These are phyloP conservation scores for Aspergillus ustus DNA, from an alignment of 2,329 filamentous ascomycete species.

Conservation along the genomic window DNA sequence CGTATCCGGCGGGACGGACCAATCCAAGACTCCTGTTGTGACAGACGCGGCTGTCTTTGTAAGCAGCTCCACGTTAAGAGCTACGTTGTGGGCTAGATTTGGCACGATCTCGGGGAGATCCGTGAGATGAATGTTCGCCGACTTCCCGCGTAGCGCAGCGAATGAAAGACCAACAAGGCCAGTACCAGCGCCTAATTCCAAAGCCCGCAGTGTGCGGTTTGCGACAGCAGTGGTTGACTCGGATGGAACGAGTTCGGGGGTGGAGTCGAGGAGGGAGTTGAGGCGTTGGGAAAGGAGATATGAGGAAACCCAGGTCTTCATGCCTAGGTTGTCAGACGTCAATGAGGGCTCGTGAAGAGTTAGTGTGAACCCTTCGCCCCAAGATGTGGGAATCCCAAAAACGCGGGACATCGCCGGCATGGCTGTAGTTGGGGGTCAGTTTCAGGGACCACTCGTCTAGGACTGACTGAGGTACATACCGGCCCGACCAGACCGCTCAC, in stretches of 20 bases:
- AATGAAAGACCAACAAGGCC: conserved; percentile 88
- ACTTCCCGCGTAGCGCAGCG: conserved; percentile 66
- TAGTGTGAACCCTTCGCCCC: conserved; percentile 61
- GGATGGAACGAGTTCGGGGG: conserved; percentile 37
- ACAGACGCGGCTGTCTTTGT: conserved; percentile 60
- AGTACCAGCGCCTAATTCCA: conserved; percentile 89
- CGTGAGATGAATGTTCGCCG: conserved; percentile 70
- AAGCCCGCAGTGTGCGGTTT: conserved; percentile 44
- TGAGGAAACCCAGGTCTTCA: conserved; percentile 95
- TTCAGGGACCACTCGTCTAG: not conserved
- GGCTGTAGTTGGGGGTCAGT: conserved; percentile 43
- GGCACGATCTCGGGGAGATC: conserved; percentile 83
- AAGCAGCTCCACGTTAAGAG: conserved; percentile 65
- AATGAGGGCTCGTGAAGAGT: conserved; percentile 83
- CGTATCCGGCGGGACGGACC: conserved; percentile 54
- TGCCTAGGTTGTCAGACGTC: conserved; percentile 83
- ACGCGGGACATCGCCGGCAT: conserved; percentile 67
- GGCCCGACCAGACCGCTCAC: conserved; percentile 81
- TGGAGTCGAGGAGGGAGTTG: conserved; percentile 44
- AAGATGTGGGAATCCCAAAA: conserved; percentile 60
- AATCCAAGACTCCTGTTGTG: conserved; percentile 72
- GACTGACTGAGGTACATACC: conserved; percentile 48
- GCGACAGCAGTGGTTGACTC: conserved; percentile 25
- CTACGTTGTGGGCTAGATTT: conserved; percentile 77
- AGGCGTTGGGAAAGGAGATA: conserved; percentile 81